Conservation (phyloP, 495 filamentous ascomycete species). For the Daldinia childiae region DNA sequence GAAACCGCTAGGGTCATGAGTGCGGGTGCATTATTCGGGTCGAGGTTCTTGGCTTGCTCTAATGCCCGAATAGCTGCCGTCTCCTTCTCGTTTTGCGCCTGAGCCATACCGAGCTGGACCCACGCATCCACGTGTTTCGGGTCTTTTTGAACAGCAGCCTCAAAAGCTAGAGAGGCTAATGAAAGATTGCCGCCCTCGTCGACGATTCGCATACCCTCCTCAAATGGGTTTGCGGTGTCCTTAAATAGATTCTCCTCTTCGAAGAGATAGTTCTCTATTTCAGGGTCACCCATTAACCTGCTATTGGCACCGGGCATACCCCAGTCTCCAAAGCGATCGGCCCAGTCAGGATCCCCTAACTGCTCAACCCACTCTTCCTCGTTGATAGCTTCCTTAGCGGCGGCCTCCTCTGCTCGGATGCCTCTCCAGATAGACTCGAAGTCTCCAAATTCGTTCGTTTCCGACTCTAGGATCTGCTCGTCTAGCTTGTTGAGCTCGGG, state of each 20-base stretch:
- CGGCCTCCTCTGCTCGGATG: constrained; percentile 80
- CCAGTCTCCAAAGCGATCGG: constrained; percentile 70
- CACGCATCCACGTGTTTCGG: constrained; percentile 89
- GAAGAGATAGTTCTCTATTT: constrained; percentile 89
- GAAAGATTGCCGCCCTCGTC: constrained; percentile 92
- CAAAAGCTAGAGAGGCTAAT: constrained; percentile 94
- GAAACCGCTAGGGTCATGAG: constrained; percentile 95
- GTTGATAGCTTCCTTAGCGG: constrained; percentile 73
- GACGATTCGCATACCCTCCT: constrained; percentile 91
- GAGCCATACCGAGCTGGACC: constrained; percentile 87
- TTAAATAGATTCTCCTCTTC: constrained; percentile 92
- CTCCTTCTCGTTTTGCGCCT: constrained; percentile 99
- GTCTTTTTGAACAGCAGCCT: constrained; percentile 92
- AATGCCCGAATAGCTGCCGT: constrained; percentile 96
- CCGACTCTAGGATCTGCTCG: constrained; percentile 60
- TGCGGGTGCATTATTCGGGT: constrained; percentile 84
- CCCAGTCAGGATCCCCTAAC: constrained; percentile 73
- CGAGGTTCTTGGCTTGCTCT: constrained; percentile 88
- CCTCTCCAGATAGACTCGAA: constrained; percentile 91
- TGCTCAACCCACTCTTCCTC: constrained; percentile 71
- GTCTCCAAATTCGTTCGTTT: constrained; percentile 74
- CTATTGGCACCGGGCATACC: constrained; percentile 60
- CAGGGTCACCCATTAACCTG: constrained; percentile 71
- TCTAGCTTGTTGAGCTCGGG: constrained; percentile 89
- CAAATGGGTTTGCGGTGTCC: constrained; percentile 79